These are phyloP conservation scores for Trypanosoma vivax DNA, from an alignment of 208 protist species.

Conservation along the genomic window DNA sequence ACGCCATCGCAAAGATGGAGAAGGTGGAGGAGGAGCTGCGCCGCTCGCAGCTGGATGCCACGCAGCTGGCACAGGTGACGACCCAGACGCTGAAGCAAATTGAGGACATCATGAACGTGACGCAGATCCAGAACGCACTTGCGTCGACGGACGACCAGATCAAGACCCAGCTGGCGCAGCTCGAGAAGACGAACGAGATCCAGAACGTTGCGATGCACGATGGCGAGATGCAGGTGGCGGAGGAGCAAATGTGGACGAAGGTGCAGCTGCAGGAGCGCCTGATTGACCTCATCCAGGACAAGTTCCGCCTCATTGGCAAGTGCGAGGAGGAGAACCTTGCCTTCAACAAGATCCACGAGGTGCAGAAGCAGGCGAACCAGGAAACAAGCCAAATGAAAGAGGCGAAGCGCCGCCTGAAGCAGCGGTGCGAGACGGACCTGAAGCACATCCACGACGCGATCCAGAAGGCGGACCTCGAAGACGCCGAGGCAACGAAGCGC, in stretches of 20 bases:
- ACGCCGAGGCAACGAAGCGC: slow-evolving; percentile 26
- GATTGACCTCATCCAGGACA: slow-evolving; percentile 1
- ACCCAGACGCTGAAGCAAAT: slow-evolving; percentile 5
- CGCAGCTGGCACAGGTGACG: background rate
- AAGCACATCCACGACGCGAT: slow-evolving; percentile 35
- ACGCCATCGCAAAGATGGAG: slow-evolving; percentile 3
- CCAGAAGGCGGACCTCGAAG: slow-evolving; percentile 37
- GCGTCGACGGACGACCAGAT: slow-evolving; percentile 4
- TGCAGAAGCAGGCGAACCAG: slow-evolving; percentile 7
- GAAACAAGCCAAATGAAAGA: slow-evolving; percentile 5
- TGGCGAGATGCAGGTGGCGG: slow-evolving; percentile 59
- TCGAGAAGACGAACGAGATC: slow-evolving; percentile 46
- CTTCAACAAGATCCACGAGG: slow-evolving; percentile 6
- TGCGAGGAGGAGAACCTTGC: slow-evolving; percentile 4
- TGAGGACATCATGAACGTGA: slow-evolving; percentile 6
- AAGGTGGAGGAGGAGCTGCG: slow-evolving; percentile 1
- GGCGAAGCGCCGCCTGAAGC: slow-evolving; percentile 6
- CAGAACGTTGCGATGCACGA: slow-evolving; percentile 66
- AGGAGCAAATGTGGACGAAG: slow-evolving; percentile 6
- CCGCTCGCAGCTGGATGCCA: slow-evolving; percentile 3
- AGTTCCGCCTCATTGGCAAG: slow-evolving; percentile 1
- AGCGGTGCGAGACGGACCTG: slow-evolving; percentile 6
- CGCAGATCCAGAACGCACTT: slow-evolving; percentile 3
- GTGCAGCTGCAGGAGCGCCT: slow-evolving; percentile 2
- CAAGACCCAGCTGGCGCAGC: slow-evolving; percentile 5